These are phyloP conservation scores for Coemansia sp. DNA, from an alignment of 192 early-diverging fungal genomes.

Conservation along the genomic window DNA sequence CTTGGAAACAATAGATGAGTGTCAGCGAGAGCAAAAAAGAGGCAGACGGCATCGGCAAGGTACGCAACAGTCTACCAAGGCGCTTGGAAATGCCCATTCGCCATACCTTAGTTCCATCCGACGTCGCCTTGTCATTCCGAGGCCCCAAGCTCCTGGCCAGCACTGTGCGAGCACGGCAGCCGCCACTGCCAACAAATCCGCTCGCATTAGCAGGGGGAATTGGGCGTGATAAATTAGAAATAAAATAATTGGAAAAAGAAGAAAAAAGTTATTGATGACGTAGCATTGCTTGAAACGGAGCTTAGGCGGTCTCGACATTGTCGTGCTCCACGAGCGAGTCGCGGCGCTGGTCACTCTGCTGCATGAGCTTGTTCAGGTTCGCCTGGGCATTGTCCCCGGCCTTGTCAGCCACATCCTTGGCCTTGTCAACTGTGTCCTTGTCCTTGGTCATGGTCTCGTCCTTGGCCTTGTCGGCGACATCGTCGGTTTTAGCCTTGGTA, in stretches of 20 bases:
- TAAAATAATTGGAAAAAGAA: too few species aligned
- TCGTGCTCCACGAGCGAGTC: constrained; percentile 15
- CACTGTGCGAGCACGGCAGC: constrained; percentile 1
- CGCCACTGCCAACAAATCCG: constrained; percentile 1
- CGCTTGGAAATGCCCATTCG: background rate
- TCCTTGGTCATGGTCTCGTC: background rate
- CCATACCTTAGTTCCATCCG: constrained; percentile 28
- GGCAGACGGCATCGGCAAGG: background rate
- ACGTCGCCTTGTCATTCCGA: constrained; percentile 34
- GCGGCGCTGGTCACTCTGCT: constrained; percentile 18
- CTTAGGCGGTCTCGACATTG: background rate
- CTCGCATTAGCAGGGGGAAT: constrained; percentile 10
- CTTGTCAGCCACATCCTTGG: background rate
- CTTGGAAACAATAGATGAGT: background rate
- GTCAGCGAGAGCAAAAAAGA: background rate
- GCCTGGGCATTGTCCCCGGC: background rate
- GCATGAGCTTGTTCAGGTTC: constrained; percentile 14
- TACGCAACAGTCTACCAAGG: background rate
- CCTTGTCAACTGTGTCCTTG: background rate
- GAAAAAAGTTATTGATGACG: too few species aligned
- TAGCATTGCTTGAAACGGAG: too few species aligned
- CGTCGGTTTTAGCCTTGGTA: background rate
- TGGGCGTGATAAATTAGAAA: too few species aligned
- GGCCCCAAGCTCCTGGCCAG: constrained; percentile 9
- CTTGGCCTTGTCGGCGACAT: background rate